phyloP scores from a whole-genome alignment of 1,284 basidiomycete genomes.

The Abortiporus biennis region DNA sequence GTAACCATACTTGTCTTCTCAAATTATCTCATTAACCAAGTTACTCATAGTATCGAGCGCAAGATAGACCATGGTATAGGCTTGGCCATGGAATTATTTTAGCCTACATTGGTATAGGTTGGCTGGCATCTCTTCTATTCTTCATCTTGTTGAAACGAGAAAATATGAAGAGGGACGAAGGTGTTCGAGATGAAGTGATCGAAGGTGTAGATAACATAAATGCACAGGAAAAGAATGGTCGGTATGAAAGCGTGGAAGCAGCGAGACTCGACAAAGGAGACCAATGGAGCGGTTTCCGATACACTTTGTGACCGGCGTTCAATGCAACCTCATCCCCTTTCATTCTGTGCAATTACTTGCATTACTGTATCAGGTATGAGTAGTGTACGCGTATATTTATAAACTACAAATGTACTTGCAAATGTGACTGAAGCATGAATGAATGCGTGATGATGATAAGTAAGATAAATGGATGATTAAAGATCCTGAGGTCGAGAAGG shows the following conservation, averaged over 20 bases:
- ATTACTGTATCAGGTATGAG: neutral
- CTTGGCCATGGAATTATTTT: constrained; percentile 64
- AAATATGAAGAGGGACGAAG: constrained; percentile 56
- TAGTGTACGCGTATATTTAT: too few relatives aligned
- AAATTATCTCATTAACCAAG: constrained; percentile 1
- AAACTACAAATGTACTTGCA: too few relatives aligned
- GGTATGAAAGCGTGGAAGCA: constrained; percentile 29
- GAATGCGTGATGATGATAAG: too few relatives aligned
- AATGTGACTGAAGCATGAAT: too few relatives aligned
- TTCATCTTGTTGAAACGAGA: constrained; percentile 47
- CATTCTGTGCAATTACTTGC: neutral
- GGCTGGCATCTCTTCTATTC: constrained; percentile 42
- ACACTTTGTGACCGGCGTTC: constrained; percentile 23
- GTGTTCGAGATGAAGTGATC: constrained; percentile 66
- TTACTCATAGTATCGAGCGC: constrained; percentile 49
- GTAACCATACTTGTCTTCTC: constrained; percentile 18
- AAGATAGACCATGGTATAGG: constrained; percentile 64
- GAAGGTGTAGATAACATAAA: constrained; percentile 11
- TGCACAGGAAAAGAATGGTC: constrained; percentile 29
- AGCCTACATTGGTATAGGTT: constrained; percentile 64
- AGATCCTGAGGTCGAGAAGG: too few relatives aligned
- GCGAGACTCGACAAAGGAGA: constrained; percentile 40
- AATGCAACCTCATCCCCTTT: neutral
- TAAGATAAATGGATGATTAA: neutral
- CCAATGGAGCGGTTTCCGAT: constrained; percentile 41